A percentile compares a stretch with the other conserved stretches of the same genome.
phyloP scores from a whole-genome alignment of 352 stramenopile genomes.

The Pythium plurisporium region DNA sequence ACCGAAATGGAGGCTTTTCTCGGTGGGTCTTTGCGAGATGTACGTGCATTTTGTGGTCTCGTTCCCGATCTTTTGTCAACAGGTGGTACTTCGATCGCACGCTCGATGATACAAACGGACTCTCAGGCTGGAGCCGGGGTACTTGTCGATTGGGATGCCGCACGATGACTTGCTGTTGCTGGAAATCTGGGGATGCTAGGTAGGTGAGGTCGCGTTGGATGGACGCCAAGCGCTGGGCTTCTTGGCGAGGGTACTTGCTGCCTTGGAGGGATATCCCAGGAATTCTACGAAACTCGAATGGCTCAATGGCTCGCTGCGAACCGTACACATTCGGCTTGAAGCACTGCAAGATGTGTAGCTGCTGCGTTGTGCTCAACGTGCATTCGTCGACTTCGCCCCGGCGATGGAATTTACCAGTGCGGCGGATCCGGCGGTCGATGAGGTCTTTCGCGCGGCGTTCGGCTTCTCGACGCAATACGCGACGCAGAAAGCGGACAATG shows the following conservation, averaged over 20 bases:
- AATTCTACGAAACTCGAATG: not conserved
- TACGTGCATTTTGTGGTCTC: conserved; percentile 18
- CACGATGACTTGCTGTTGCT: conserved; percentile 2
- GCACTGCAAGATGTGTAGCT: conserved; percentile 50
- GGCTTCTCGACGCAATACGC: conserved; percentile 28
- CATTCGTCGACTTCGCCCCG: conserved; percentile 8
- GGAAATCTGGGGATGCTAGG: conserved; percentile 11
- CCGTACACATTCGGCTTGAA: conserved; percentile 60
- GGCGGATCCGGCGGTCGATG: conserved; percentile 28
- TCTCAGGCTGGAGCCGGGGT: too few species aligned
- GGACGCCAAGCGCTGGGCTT: not conserved
- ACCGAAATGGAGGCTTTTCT: conserved; percentile 22
- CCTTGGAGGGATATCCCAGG: conserved; percentile 18
- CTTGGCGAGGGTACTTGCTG: conserved; percentile 12
- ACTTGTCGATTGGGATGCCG: not conserved
- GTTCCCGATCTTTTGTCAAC: not conserved
- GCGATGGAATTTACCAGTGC: conserved; percentile 17
- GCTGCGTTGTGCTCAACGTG: conserved; percentile 35
- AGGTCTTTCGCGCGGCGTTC: conserved; percentile 26
- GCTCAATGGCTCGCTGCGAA: conserved; percentile 4
- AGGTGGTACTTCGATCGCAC: too few species aligned
- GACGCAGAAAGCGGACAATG: conserved; percentile 54
- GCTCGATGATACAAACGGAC: too few species aligned
- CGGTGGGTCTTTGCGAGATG: conserved; percentile 15
- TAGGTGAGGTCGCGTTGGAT: conserved; percentile 10